Evolutionary conservation across 202 grass and related monocot genomes (phyloP), one percentile per base, ranked within the genome.

Genomic region (Zoysia matrella): DNA sequence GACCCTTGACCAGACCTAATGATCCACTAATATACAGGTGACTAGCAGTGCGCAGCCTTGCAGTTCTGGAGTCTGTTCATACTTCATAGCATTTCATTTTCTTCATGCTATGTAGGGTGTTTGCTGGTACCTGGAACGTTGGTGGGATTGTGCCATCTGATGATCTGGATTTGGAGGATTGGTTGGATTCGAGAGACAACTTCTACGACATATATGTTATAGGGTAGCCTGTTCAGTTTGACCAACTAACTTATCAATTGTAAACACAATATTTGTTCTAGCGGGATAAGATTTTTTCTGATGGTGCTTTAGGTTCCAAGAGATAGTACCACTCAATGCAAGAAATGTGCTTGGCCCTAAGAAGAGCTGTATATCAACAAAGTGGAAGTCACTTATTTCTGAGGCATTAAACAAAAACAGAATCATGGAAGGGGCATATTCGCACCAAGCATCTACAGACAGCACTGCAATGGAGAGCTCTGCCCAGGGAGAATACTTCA

Each of bases 151-250:
- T 52, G 11, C 96, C 96, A 36, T 87, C 87, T 11, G 87, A 93
- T 83, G 93, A 92, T 89, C 62, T 99, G 39, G 81, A 89, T 47
- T 92, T 99, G 89, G 91, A 93, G 54, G 87, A 95, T 84, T 95
- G 92, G 96, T 60, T 99, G 83, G 96, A 92, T 72, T 61, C 87
- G 48, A 70, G 72, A 42, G 77, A 85, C 69, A 91, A 89, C 60
- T 84, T 78, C 49, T 99, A 93, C 4, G 96, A 99, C 57, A 99
- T 99, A 15, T 99, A 99, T 81, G 93, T 95, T 81, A 85, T 99
- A 54, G 96, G 96, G 96, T 95, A 90, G 40, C 53, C 68, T 77
- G 51, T 60, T 55, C 64, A 77, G 65, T 54, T 81, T 60, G 76
- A 83, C 15, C 47, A 49, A 48, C n/a, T 76, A 53, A 75, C 52